A percentile compares a stretch with the other conserved stretches of the same genome.
phyloP scores from a whole-genome alignment of 495 filamentous ascomycete genomes.

The Antarctomyces pellizariae region DNA sequence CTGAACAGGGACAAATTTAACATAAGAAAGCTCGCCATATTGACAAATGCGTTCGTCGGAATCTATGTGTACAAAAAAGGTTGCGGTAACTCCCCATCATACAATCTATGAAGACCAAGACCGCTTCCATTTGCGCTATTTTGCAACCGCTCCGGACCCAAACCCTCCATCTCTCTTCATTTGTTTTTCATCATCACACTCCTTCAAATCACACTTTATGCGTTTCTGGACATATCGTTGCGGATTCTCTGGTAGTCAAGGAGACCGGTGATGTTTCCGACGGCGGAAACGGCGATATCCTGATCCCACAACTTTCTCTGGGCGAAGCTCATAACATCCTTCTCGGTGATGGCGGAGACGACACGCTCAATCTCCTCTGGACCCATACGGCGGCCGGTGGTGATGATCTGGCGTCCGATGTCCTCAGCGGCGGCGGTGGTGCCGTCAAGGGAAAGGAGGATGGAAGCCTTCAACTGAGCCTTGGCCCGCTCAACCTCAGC shows the following conservation, averaged over 20 bases:
- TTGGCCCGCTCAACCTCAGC: constrained; percentile 96
- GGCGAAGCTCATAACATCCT: constrained; percentile 93
- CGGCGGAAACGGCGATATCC: constrained; percentile 78
- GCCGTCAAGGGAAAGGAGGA: constrained; percentile 88
- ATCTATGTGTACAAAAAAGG: constrained; percentile 14
- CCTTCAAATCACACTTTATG: constrained; percentile 7
- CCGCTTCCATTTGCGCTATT: not conserved
- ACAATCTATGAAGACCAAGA: constrained; percentile 9
- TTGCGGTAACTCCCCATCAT: constrained; percentile 10
- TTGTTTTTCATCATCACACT: not conserved
- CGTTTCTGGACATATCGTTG: constrained; percentile 73
- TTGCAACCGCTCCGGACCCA: not conserved
- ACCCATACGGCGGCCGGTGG: constrained; percentile 72
- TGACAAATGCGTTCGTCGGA: not conserved
- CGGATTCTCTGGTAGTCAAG: constrained; percentile 79
- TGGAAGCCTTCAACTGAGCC: constrained; percentile 95
- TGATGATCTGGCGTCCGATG: constrained; percentile 95
- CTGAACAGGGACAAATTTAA: too few relatives aligned
- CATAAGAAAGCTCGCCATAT: too few relatives aligned
- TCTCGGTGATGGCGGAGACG: constrained; percentile 71
- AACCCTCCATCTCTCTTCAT: not conserved
- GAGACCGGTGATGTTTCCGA: constrained; percentile 74
- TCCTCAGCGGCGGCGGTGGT: constrained; percentile 95
- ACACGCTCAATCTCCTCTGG: constrained; percentile 86
- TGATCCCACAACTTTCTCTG: constrained; percentile 85